Conservation (phyloP, 1,284 basidiomycete species). For the Cutaneotrichosporon cutaneum region DNA sequence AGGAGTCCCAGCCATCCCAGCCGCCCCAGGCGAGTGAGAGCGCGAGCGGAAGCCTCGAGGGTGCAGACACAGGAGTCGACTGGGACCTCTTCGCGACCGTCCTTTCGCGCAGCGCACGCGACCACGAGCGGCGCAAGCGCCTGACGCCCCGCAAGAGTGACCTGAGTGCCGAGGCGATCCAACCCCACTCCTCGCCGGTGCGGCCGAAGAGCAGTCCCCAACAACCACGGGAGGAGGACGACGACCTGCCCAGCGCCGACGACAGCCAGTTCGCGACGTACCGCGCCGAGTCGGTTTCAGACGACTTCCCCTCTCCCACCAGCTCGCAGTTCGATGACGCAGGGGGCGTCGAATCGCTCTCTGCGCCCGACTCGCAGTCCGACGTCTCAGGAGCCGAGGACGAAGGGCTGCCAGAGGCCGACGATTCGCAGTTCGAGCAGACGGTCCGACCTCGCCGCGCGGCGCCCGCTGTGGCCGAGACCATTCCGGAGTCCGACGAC, state of each 20-base stretch:
- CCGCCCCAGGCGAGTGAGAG: no score
- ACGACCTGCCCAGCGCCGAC: not conserved
- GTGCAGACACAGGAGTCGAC: not conserved
- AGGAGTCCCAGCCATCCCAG: not conserved
- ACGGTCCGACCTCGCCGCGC: not conserved
- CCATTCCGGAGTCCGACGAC: not conserved
- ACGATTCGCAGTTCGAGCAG: constrained; percentile 11
- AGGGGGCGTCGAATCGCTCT: no score
- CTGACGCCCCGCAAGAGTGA: not conserved
- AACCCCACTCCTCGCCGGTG: no score
- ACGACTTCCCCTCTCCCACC: no score
- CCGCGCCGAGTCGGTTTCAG: not conserved
- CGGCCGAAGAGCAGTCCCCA: no score
- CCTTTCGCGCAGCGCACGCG: not conserved
- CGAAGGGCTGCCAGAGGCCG: not conserved
- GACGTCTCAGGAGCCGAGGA: no score
- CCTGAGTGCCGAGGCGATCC: not conserved
- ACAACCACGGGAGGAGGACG: not conserved
- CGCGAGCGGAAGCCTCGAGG: not conserved
- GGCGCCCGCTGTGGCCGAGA: no score
- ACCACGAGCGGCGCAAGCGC: not conserved
- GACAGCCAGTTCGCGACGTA: not conserved
- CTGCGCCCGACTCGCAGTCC: no score
- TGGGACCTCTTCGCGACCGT: not conserved
- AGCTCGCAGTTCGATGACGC: not conserved